phyloP scores from a whole-genome alignment of 768 basidiomycete species.

The Amanita subjunquillea region DNA sequence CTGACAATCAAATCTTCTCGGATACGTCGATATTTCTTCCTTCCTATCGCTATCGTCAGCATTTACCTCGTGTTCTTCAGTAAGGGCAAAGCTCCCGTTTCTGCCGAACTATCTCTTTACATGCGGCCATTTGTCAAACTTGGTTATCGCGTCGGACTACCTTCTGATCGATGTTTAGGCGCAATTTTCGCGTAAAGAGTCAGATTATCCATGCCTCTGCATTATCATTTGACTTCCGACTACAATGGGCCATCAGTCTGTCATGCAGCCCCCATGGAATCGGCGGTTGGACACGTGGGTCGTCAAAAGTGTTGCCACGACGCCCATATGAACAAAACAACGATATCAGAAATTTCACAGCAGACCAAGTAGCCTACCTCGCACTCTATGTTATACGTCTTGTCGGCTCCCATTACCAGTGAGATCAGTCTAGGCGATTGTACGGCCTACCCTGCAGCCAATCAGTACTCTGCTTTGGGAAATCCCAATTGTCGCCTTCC shows the following conservation, averaged over 20 bases:
- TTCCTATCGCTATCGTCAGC: not conserved
- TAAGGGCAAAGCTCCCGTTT: not conserved
- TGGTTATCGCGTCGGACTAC: constrained; percentile 1
- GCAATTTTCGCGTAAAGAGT: constrained; percentile 10
- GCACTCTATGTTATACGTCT: constrained; percentile 9
- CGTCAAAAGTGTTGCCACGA: constrained; percentile 11
- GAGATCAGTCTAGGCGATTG: constrained; percentile 10
- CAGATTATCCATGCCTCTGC: constrained; percentile 11
- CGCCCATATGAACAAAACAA: constrained; percentile 7
- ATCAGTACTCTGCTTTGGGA: constrained; percentile 1
- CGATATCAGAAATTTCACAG: constrained; percentile 10
- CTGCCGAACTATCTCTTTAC: not conserved
- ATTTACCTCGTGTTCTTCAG: not conserved
- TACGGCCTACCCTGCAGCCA: constrained; percentile 9
- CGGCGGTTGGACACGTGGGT: constrained; percentile 17
- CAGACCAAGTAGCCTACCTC: constrained; percentile 10
- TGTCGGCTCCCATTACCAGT: constrained; percentile 9
- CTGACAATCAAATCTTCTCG: not conserved
- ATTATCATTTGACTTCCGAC: constrained; percentile 11
- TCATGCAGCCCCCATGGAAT: constrained; percentile 17
- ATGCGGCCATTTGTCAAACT: not conserved
- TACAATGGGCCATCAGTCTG: constrained; percentile 15
- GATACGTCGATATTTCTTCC: not conserved
- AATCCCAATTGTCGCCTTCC: constrained; percentile 7
- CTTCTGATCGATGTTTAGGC: constrained; percentile 18